A percentile compares a stretch with the other conserved stretches of the same genome.
Conservation (phyloP, 2,329 filamentous ascomycete species). For the Neopestalotiopsis clavispora region DNA sequence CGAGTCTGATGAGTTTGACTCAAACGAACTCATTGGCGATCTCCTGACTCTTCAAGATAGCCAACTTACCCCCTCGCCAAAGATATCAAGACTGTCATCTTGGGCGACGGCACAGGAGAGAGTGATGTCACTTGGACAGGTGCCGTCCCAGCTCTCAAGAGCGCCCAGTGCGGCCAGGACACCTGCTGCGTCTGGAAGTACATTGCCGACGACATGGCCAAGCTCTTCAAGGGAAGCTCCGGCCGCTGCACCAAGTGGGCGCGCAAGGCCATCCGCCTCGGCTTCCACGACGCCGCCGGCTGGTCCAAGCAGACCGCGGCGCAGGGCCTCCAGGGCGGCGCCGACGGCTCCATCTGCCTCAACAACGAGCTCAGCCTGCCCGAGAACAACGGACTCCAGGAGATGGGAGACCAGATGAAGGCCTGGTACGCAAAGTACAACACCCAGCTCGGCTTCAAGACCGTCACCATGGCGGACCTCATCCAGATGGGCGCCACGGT, state of each 20-base stretch:
- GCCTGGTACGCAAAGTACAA: constrained; percentile 44
- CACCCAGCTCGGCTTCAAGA: constrained; percentile 23
- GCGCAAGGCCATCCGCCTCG: constrained; percentile 49
- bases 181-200: constrained; percentile 52
- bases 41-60: constrained; percentile 35
- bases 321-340: constrained; percentile 42
- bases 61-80: constrained; percentile 40
- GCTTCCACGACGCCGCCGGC: constrained; percentile 53
- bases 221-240: constrained; percentile 40
- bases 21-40: constrained; percentile 41
- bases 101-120: constrained; percentile 30
- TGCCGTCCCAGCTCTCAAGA: constrained; percentile 25
- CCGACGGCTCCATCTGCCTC: constrained; percentile 51
- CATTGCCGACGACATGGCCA: constrained; percentile 44
- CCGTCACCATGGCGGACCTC: constrained; percentile 58
- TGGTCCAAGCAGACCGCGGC: constrained; percentile 43
- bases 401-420: constrained; percentile 45
- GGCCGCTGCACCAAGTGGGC: constrained; percentile 49
- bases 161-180: constrained; percentile 39
- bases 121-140: constrained; percentile 26
- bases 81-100: constrained; percentile 43
- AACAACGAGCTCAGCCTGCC: constrained; percentile 40
- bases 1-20: constrained; percentile 22
- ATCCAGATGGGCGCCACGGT: constrained; percentile 57
- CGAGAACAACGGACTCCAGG: constrained; percentile 54